A percentile compares a stretch with the other conserved stretches of the same genome.
These are phyloP conservation scores for Globisporangium uncinulatum DNA, from an alignment of 352 stramenopile genomes.

Conservation along the genomic window DNA sequence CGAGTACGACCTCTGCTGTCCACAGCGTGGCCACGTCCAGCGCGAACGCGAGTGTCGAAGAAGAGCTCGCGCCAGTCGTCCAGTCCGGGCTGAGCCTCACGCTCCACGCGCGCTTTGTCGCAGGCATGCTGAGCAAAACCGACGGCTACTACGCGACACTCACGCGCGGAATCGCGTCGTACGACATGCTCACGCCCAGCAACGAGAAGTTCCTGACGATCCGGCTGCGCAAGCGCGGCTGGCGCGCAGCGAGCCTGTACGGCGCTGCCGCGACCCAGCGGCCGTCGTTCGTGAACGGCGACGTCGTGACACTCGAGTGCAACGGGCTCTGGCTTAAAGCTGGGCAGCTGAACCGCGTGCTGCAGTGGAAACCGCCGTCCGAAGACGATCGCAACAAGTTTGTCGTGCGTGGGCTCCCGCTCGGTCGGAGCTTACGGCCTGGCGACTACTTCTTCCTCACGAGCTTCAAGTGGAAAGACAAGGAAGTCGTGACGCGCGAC, in stretches of 20 bases:
- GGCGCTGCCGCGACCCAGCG: conserved; percentile 30
- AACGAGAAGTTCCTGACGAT: conserved; percentile 85
- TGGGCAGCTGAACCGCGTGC: conserved; percentile 70
- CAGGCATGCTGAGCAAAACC: conserved; percentile 84
- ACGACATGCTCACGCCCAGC: conserved; percentile 79
- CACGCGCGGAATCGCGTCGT: conserved; percentile 55
- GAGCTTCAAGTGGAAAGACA: conserved; percentile 85
- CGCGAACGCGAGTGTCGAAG: not conserved
- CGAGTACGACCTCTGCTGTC: not conserved
- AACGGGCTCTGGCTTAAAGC: conserved; percentile 80
- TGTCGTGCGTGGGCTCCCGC: conserved; percentile 69
- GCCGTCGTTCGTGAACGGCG: conserved; percentile 77
- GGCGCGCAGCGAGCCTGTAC: conserved; percentile 35
- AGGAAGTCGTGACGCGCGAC: conserved; percentile 78
- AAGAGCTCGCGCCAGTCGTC: conserved; percentile 30
- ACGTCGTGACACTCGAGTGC: conserved; percentile 84
- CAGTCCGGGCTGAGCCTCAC: conserved; percentile 72
- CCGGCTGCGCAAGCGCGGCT: conserved; percentile 70
- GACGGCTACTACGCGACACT: conserved; percentile 82
- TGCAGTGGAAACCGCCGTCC: conserved; percentile 82
- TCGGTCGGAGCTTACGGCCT: conserved; percentile 63
- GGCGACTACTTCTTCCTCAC: conserved; percentile 87
- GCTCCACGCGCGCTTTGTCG: conserved; percentile 54
- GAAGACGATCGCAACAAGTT: conserved; percentile 87
- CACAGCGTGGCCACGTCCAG: not conserved